Percentiles rank a stretch among this genome's conserved stretches.
These are phyloP conservation scores for Diaporthe citri DNA, from an alignment of 2,329 filamentous ascomycete genomes.

Conservation along the genomic window DNA sequence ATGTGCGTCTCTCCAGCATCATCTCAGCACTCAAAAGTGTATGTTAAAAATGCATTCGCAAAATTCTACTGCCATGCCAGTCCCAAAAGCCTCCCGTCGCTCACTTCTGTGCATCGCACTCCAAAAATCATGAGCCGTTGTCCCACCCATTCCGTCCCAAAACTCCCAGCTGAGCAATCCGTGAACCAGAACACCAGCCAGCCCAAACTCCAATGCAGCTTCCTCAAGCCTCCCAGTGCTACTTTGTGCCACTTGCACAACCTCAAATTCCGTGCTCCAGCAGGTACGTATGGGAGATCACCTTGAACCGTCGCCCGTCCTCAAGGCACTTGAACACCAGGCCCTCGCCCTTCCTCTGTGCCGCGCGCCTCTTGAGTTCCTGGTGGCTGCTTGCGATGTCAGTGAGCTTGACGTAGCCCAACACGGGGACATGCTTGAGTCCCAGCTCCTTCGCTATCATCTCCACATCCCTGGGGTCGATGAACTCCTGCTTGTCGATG, in stretches of 20 bases:
- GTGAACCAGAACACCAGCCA: neutral
- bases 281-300: conserved; percentile 43
- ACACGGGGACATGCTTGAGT: conserved; percentile 50
- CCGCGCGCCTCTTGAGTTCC: conserved; percentile 43
- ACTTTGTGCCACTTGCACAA: no score
- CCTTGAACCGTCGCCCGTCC: conserved; percentile 47
- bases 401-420: conserved; percentile 44
- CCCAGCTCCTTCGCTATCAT: conserved; percentile 45
- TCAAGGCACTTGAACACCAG: conserved; percentile 47
- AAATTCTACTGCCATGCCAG: neutral
- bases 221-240: neutral
- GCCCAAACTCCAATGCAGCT: neutral
- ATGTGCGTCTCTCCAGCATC: no score
- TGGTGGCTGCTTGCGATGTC: conserved; percentile 41
- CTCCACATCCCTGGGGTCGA: conserved; percentile 47
- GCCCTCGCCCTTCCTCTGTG: conserved; percentile 43
- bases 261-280: conserved; percentile 36
- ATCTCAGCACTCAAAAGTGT: neutral
- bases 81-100: neutral
- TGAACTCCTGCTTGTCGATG: conserved; percentile 46
- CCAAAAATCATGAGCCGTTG: neutral
- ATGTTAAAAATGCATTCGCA: neutral
- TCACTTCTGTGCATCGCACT: neutral
- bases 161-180: neutral
- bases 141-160: neutral